Percentiles rank a stretch among this genome's conserved stretches.
Conservation (phyloP, 805 yeast genomes). For the Ogataea parapolymorpha region DNA sequence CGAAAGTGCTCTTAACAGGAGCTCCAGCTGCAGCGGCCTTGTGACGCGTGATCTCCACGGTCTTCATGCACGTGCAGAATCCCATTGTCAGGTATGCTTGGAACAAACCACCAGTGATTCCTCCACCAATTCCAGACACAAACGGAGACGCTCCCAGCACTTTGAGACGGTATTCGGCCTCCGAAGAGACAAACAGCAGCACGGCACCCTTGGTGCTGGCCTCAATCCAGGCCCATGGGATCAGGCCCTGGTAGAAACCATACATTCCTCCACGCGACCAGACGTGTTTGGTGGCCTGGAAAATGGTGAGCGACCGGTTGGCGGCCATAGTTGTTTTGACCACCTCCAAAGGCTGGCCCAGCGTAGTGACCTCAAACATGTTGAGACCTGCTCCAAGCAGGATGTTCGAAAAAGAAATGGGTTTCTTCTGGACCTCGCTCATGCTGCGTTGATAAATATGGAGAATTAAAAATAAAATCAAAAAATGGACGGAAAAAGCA, state of each 20-base stretch:
- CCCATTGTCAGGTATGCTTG: constrained; percentile 98
- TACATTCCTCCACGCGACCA: constrained; percentile 91
- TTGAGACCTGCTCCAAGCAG: constrained; percentile 91
- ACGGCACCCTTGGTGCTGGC: constrained; percentile 99
- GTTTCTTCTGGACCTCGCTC: constrained; percentile 65
- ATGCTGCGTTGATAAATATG: background rate
- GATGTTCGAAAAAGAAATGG: constrained; percentile 84
- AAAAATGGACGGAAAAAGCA: background rate
- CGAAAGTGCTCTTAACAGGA: constrained; percentile 70
- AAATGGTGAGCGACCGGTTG: constrained; percentile 67
- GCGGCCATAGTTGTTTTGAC: constrained; percentile 98
- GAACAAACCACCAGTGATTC: constrained; percentile 92
- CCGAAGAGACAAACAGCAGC: constrained; percentile 85
- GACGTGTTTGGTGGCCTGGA: constrained; percentile 67
- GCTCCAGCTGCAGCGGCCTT: constrained; percentile 71
- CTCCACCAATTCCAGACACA: constrained; percentile 89
- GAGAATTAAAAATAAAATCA: background rate
- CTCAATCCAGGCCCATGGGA: constrained; percentile 99
- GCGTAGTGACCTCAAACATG: constrained; percentile 86
- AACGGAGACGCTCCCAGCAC: constrained; percentile 66
- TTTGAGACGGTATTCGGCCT: constrained; percentile 77
- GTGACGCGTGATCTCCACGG: constrained; percentile 92
- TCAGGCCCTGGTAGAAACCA: constrained; percentile 95
- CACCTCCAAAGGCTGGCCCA: constrained; percentile 97
- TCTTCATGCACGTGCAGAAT: constrained; percentile 98